Evolutionary conservation across 805 yeast genomes (phyloP).

Genomic region (Yamadazyma endophytica): DNA sequence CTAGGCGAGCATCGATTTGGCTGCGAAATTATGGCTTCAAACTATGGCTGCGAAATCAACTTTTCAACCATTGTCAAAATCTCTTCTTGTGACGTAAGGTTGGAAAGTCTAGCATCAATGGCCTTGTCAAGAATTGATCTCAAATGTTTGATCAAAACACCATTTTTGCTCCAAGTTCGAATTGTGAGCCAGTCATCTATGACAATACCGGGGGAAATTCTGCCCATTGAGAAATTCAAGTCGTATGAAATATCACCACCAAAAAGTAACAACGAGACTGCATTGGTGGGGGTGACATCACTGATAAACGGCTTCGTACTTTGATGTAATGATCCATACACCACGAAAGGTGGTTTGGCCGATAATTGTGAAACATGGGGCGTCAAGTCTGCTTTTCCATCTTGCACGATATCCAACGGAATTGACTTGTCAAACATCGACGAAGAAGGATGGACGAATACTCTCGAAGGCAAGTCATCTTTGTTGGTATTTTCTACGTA

Average conservation of each 20-base stretch:
- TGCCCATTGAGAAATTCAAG: constrained; percentile 38
- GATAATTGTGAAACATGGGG: constrained; percentile 24
- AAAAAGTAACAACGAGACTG: constrained; percentile 70
- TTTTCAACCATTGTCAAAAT: constrained; percentile 3
- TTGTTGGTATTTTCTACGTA: constrained; percentile 4
- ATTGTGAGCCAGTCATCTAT: constrained; percentile 88
- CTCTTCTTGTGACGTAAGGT: constrained; percentile 2
- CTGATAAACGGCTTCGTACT: constrained; percentile 68
- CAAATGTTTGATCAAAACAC: constrained; percentile 72
- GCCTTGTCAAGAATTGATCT: constrained; percentile 63
- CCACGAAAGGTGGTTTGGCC: constrained; percentile 51
- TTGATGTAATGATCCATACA: constrained; percentile 54
- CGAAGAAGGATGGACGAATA: constrained; percentile 86
- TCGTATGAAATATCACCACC: constrained; percentile 73
- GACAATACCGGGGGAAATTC: constrained; percentile 75
- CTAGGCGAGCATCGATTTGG: no score
- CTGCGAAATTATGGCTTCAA: background rate
- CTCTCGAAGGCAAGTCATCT: constrained; percentile 51
- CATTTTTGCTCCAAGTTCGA: constrained; percentile 92
- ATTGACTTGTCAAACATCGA: constrained; percentile 51
- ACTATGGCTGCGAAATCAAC: constrained; percentile 2
- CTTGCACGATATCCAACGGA: constrained; percentile 24
- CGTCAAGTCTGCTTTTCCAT: constrained; percentile 30
- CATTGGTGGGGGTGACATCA: constrained; percentile 76
- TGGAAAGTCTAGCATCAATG: constrained; percentile 51